Percentiles rank a stretch among this genome's conserved stretches.
Conservation (phyloP, 1,284 basidiomycete genomes). For the Neolentinus lepideus region DNA sequence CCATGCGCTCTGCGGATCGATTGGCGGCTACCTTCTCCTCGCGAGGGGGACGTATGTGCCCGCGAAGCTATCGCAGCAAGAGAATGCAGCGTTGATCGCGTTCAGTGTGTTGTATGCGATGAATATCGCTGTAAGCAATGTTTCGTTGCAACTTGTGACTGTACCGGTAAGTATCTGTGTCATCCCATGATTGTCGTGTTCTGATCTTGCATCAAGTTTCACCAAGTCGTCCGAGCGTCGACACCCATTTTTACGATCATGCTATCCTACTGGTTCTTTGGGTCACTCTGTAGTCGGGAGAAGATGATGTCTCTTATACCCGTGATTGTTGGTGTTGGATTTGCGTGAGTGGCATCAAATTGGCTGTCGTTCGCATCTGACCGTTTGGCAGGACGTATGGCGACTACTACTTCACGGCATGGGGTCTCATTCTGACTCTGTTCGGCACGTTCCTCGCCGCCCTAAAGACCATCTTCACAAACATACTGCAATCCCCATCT, state of each 20-base stretch:
- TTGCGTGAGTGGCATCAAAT: constrained; percentile 64
- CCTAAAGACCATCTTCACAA: constrained; percentile 86
- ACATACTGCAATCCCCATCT: constrained; percentile 57
- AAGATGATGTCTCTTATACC: constrained; percentile 78
- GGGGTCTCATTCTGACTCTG: constrained; percentile 80
- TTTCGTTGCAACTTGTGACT: constrained; percentile 83
- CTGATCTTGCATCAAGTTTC: constrained; percentile 52
- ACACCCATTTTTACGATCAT: constrained; percentile 87
- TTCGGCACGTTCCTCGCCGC: constrained; percentile 86
- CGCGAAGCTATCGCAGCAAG: constrained; percentile 44
- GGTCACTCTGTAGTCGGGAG: constrained; percentile 39
- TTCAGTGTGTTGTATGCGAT: constrained; percentile 88
- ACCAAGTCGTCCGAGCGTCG: constrained; percentile 90
- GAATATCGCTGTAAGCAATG: constrained; percentile 90
- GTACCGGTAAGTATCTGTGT: constrained; percentile 63
- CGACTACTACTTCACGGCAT: constrained; percentile 81
- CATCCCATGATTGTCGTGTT: constrained; percentile 1
- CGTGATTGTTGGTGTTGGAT: constrained; percentile 85
- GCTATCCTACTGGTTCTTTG: constrained; percentile 57
- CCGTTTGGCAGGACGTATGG: constrained; percentile 66
- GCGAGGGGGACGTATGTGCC: constrained; percentile 56
- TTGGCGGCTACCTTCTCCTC: constrained; percentile 72
- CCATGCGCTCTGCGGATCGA: constrained; percentile 76
- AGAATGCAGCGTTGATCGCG: constrained; percentile 59
- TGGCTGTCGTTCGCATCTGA: neutral